These are phyloP conservation scores for Cyathus striatus DNA, from an alignment of 768 basidiomycete genomes.

Conservation along the genomic window DNA sequence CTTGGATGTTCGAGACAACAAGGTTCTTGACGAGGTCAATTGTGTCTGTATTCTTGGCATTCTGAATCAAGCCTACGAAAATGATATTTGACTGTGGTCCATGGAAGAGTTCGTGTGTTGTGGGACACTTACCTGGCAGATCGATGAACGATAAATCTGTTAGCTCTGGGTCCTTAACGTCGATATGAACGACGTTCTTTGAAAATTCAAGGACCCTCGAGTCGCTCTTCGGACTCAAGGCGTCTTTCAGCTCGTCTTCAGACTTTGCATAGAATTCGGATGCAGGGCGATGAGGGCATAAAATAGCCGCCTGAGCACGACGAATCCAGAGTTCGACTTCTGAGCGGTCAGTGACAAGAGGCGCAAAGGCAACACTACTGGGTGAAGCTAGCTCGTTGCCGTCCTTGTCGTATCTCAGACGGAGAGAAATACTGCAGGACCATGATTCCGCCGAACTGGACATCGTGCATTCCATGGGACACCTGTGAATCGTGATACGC, in stretches of 20 bases:
- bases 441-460: constrained; percentile 29
- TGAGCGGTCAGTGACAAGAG: constrained; percentile 27
- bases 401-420: constrained; percentile 7
- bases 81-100: constrained; percentile 7
- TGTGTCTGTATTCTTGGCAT: constrained; percentile 26
- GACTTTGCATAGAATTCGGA: constrained; percentile 8
- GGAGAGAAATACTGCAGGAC: constrained; percentile 40
- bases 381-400: constrained; percentile 16
- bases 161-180: constrained; percentile 36
- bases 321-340: constrained; percentile 50
- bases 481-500: constrained; percentile 28
- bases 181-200: constrained; percentile 43
- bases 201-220: constrained; percentile 30
- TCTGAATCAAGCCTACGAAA: constrained; percentile 54
- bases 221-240: neutral
- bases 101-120: no score
- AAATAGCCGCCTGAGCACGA: constrained; percentile 55
- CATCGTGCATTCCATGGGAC: constrained; percentile 51
- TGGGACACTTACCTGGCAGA: constrained; percentile 42
- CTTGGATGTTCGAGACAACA: constrained; percentile 38
- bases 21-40: constrained; percentile 43
- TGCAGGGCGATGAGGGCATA: constrained; percentile 33
- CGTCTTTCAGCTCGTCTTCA: constrained; percentile 5
- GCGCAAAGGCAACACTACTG: constrained; percentile 31
- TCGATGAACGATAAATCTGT: constrained; percentile 51